Conservation (phyloP, 2,329 filamentous ascomycete genomes). For the Fusarium coicis region DNA sequence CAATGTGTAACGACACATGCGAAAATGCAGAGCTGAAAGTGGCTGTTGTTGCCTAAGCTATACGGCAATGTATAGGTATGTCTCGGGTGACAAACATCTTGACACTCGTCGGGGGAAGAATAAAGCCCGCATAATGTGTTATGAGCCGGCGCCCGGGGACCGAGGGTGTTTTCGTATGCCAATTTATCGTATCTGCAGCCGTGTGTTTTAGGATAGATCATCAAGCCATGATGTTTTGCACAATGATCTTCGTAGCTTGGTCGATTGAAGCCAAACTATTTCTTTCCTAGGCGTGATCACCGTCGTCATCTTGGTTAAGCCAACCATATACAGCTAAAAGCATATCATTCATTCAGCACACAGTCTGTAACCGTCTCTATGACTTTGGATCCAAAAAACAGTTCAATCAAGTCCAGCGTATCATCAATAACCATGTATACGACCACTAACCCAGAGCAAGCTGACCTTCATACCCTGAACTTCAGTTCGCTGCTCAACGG, state of each 20-base stretch:
- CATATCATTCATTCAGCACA: no score
- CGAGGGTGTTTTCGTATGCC: neutral
- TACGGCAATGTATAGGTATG: neutral
- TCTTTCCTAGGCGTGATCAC: no score
- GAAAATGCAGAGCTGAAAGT: fast-evolving
- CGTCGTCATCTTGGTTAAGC: no score
- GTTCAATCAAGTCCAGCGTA: no score
- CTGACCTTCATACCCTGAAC: neutral
- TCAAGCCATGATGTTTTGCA: no score
- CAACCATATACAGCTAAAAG: no score
- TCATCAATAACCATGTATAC: neutral
- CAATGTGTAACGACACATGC: no score
- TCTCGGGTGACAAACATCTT: neutral
- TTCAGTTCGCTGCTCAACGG: neutral
- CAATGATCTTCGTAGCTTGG: no score
- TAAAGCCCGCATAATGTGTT: no score
- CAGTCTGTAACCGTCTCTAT: no score
- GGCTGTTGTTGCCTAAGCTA: neutral
- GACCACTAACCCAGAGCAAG: neutral
- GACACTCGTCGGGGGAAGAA: neutral
- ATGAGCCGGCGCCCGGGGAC: neutral
- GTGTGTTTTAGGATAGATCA: neutral
- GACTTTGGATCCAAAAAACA: no score
- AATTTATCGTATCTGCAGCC: neutral
- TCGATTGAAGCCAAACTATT: no score